Evolutionary conservation across 306 rosid species (phyloP), one percentile per base, ranked within the genome.

Genomic region (Cucumis melo): DNA sequence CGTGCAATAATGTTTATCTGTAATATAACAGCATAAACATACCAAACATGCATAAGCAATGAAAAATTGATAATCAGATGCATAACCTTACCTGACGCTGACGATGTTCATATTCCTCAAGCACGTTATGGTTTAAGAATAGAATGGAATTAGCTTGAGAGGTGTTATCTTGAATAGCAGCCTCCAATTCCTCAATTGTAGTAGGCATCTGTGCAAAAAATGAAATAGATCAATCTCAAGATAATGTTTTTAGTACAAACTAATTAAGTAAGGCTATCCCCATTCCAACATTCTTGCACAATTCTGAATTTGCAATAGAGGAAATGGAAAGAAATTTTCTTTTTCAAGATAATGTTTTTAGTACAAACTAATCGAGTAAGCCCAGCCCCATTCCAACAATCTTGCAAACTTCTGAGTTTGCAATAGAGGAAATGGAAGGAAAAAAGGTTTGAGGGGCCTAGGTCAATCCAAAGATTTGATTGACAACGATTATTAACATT

Each of bases 151-250:
- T 87, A 50, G 97, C 98, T 83, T 91, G 88, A 81, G 91, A 85
- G 72, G 73, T 81, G 62, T 89, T 87, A 70, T 90, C 95, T 78
- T 91, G 94, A 81, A 94, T 91, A 34, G 98, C 93, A 77, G 89
- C 91, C 57, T 90, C 88, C 85, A 94, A 78, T 67, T 94, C 98
- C 83, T 91, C 98, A 54, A 94, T 87, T 61, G 98, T 94, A 73
- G 93, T 86, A 51, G 98, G 96, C 97, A 94, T 94, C 98, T 94
- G 80, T 58, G 54, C 48, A 68, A 75, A 72, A 73, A 12, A 61
- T 32, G 48, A 54, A 46, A 56, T 12, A 78, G 50, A 23, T 17
- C 57, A 60, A 29, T 66, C 39, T 27, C 76, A 46, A 72, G 41
- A 16, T 42, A 53, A 16, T 50, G 12, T 27, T 72, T 20, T 16